Evolutionary conservation across 495 filamentous ascomycete genomes (phyloP).

Genomic region (Usnea hakonensis): DNA sequence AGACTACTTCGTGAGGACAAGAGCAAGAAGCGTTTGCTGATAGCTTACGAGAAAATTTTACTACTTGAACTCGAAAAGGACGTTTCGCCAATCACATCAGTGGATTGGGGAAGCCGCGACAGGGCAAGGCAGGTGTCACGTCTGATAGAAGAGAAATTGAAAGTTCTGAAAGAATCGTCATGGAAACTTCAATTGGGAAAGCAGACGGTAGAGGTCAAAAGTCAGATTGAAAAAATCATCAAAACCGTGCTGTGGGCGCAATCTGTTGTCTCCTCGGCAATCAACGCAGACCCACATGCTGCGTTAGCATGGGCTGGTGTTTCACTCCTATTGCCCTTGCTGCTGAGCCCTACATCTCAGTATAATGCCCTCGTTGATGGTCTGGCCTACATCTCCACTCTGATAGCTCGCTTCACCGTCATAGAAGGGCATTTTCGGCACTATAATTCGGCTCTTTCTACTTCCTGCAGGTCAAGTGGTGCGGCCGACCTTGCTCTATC

Average conservation of each 20-base stretch:
- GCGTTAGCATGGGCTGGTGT: conserved; percentile 27
- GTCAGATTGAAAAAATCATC: conserved; percentile 9
- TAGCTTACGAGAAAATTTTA: conserved; percentile 5
- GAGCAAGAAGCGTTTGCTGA: not conserved
- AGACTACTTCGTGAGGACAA: not conserved
- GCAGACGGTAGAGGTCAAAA: not conserved
- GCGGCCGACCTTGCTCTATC: not conserved
- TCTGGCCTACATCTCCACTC: conserved; percentile 7
- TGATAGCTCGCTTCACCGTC: conserved; percentile 9
- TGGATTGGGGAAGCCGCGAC: not conserved
- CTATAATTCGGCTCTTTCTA: not conserved
- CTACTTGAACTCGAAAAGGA: not conserved
- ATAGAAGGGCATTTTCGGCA: conserved; percentile 3
- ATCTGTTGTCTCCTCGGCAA: conserved; percentile 18
- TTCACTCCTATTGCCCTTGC: conserved; percentile 15
- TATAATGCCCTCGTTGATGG: conserved; percentile 5
- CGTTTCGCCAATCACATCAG: not conserved
- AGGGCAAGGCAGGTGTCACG: not conserved
- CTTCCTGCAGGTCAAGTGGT: not conserved
- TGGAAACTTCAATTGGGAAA: not conserved
- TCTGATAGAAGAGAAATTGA: not conserved
- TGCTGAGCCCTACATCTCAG: conserved; percentile 1
- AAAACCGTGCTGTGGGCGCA: conserved; percentile 9
- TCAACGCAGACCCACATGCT: conserved; percentile 23
- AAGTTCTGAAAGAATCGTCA: not conserved